phyloP scores from a whole-genome alignment of 2,329 filamentous ascomycete genomes.

The Acephala macrosclerotiorum region DNA sequence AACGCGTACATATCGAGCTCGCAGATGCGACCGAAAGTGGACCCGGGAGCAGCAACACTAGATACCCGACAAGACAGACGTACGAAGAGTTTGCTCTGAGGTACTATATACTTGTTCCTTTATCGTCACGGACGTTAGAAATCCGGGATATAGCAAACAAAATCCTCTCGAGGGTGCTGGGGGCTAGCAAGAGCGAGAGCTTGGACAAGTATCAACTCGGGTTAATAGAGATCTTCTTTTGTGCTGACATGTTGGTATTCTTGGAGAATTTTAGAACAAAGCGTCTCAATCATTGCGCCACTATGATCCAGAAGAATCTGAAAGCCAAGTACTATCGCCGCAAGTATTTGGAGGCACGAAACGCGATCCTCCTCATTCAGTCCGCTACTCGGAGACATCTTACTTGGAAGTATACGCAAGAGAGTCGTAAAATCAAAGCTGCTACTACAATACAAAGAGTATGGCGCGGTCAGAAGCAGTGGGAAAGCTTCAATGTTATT shows the following conservation, averaged over 20 bases:
- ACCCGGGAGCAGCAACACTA: conserved; percentile 97
- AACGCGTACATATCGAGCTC: no score
- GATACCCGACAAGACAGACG: conserved; percentile 97
- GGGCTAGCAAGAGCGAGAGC: conserved; percentile 75
- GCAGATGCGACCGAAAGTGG: no score
- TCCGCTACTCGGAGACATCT: conserved; percentile 78
- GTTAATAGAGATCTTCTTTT: conserved; percentile 99
- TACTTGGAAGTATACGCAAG: conserved; percentile 79
- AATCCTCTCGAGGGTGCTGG: conserved; percentile 88
- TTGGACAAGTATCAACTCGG: conserved; percentile 97
- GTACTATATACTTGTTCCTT: conserved; percentile 98
- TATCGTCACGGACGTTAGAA: conserved; percentile 88
- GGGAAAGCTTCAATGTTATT: conserved; percentile 79
- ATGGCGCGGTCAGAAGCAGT: conserved; percentile 92
- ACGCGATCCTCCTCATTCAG: conserved; percentile 82
- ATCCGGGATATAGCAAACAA: conserved; percentile 93
- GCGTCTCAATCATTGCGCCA: conserved; percentile 89
- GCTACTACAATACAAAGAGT: conserved; percentile 95
- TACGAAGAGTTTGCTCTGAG: conserved; percentile 97
- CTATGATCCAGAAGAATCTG: conserved; percentile 99
- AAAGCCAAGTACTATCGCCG: conserved; percentile 94
- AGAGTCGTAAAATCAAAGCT: conserved; percentile 82
- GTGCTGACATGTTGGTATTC: conserved; percentile 98
- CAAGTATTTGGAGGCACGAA: conserved; percentile 86
- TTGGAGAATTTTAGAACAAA: conserved; percentile 92